phyloP scores from a whole-genome alignment of 352 stramenopile genomes.

The Phytophthora crassamura region DNA sequence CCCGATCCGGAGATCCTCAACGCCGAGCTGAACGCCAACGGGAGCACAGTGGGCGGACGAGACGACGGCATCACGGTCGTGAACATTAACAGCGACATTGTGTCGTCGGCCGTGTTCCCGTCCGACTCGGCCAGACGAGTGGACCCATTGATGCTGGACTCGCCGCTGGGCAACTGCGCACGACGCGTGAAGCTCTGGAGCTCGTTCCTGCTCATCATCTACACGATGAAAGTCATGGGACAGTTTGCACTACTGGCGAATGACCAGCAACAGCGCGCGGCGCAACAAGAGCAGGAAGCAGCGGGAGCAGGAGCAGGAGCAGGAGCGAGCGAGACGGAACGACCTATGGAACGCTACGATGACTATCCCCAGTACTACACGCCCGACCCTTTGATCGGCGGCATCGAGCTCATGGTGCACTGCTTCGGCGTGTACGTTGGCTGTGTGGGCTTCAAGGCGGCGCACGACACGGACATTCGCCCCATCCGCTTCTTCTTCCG shows the following conservation, averaged over 20 bases:
- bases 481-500: constrained; percentile 87
- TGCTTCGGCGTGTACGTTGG: constrained; percentile 88
- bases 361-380: constrained; percentile 87
- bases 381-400: constrained; percentile 71
- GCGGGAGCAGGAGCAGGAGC: constrained; percentile 29
- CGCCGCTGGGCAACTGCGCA: constrained; percentile 79
- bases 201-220: constrained; percentile 89
- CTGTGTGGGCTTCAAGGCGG: constrained; percentile 87
- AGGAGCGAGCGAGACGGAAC: constrained; percentile 38
- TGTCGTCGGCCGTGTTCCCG: constrained; percentile 86
- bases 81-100: constrained; percentile 82
- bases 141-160: constrained; percentile 89
- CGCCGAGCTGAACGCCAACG: constrained; percentile 42
- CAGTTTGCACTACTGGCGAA: constrained; percentile 86
- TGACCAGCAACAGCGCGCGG: constrained; percentile 69
- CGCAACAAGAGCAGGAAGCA: constrained; percentile 35
- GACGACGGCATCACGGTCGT: constrained; percentile 72
- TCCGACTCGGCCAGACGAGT: constrained; percentile 82
- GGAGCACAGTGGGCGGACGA: constrained; percentile 29
- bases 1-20: constrained; percentile 67
- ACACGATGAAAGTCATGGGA: constrained; percentile 92
- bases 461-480: constrained; percentile 87
- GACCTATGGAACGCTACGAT: constrained; percentile 62
- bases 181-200: constrained; percentile 89
- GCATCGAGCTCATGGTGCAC: constrained; percentile 77